Evolutionary conservation across 225 moss, liverwort and hornwort genomes (phyloP), one percentile per base, ranked within the genome.

Genomic region (Takakia lepidozioides): DNA sequence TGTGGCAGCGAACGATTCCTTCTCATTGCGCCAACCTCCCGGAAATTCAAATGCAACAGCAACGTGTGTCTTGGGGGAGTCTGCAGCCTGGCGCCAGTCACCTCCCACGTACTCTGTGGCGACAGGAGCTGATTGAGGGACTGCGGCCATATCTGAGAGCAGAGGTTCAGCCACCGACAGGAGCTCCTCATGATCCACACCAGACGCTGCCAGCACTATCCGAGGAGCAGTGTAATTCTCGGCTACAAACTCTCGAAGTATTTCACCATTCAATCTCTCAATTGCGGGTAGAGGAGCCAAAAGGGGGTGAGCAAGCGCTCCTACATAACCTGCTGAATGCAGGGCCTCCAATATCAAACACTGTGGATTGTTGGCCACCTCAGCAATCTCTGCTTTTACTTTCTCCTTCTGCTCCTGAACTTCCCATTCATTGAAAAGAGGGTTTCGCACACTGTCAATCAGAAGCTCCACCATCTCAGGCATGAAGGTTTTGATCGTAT

Each of bases 391-490:
- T 6, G 74, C 76, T 72, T 73, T 84, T 3, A 84, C 74, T 61
- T 62, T 73, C 10, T 48, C 29, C 42, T 87, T 57, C 79, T 92
- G 86, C 60, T 88, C 84, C 35, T 89, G 81, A 13, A 93, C 89
- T 62, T 93, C 93, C 89, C 93, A 93, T 19, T 79, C 81, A 51
- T 78, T 64, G 37, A 89, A 89, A 47, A 93, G 34, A 29, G 89
- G 82, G 42, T 93, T 93, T 32, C 86, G 61, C 47, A 93, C 65
- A 51, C 73, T 71, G 54, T 93, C 93, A 52, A 93, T 40, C 49
- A 95, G 38, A 49, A 95, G 57, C 81, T 95, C 93, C 27, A 89
- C 86, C 74, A 93, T 51, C 65, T 93, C 86, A n/a, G 93, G 89
- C 86, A 93, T 32, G 50, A 68, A 86, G 2, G 86, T 89, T 71